Evolutionary conservation across 2,329 filamentous ascomycete species (phyloP), one percentile per base, ranked within the genome.

Genomic region (Alternaria gaisen): DNA sequence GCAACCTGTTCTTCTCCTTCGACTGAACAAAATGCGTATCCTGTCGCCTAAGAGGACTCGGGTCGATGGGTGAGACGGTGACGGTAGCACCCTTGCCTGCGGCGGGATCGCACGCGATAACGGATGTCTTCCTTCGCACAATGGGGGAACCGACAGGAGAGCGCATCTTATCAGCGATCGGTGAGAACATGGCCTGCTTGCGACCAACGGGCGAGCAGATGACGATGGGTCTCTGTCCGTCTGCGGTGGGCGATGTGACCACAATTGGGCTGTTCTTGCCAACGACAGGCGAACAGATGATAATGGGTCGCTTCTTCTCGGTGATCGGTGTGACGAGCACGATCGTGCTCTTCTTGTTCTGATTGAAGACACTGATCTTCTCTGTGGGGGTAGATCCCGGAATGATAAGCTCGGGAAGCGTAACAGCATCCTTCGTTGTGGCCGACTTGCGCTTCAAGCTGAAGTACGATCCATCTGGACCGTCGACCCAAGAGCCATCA

Each of bases 401-500:
- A 20, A 67, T 68, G 32, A 57, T n/a, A 18, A 67, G 64, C 38
- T 65, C 66, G 47, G 60, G 54, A 32, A 54, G 56, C 41, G 47
- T 10, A 46, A 41, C 32, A 26, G 38, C 32, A 53, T 42, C 12
- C 2, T 40, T 53, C 32, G 60, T 57, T 43, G 46, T 14, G 32
- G 32, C 32, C 5, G 32, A 36, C 3, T 36, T 66, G 47, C 64
- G 68, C 60, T 60, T 72, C 48, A 74, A 52, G 54, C 59, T 67
- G 53, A 67, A 74, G 62, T 72, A 69, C 11, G 68, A 64, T n/a
- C 72, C 73, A 36, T 69, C 64, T 3, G 68, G 67, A 18, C 71
- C 64, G 24, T 71, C 67, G 12, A 73, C 62, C 72, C 72, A 76
- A 1, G 67, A 63, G 4, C 72, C 73, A 36, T 68, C 63, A 22